Conservation (phyloP, 108 stramenopile genomes). For the Cyclotella atomus region DNA sequence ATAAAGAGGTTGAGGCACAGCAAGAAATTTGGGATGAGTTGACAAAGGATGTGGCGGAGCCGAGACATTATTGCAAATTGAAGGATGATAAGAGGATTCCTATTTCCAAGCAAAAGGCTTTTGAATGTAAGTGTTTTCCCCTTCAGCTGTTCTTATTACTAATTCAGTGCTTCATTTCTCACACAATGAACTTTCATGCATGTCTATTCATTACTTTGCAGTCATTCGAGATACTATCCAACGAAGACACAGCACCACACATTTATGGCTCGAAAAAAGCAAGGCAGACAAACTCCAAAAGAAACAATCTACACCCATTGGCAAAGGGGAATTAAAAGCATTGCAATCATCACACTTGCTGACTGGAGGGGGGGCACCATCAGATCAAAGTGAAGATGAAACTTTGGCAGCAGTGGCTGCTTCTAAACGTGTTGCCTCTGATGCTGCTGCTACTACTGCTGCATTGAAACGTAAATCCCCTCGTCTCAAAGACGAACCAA, state of each 20-base stretch:
- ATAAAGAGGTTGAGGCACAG: neutral
- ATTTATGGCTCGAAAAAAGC: neutral
- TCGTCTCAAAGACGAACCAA: no score
- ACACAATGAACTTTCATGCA: no score
- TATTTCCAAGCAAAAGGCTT: neutral
- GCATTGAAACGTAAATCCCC: no score
- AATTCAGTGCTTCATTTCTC: neutral
- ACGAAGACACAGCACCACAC: neutral
- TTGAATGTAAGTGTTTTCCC: slow-evolving; percentile 6
- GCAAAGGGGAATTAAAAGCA: no score
- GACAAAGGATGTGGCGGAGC: neutral
- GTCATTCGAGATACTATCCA: neutral
- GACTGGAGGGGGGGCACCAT: no score
- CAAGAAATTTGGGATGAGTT: neutral
- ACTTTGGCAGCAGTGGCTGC: neutral
- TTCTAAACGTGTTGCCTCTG: no score
- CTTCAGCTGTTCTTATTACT: neutral
- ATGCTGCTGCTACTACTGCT: no score
- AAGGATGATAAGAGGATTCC: neutral
- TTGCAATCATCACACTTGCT: no score
- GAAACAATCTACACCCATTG: neutral
- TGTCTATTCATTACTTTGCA: neutral
- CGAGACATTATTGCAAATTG: neutral
- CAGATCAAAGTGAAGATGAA: neutral
- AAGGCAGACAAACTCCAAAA: no score